Evolutionary conservation across 2,329 filamentous ascomycete genomes (phyloP).

Genomic region (Alternaria atra): DNA sequence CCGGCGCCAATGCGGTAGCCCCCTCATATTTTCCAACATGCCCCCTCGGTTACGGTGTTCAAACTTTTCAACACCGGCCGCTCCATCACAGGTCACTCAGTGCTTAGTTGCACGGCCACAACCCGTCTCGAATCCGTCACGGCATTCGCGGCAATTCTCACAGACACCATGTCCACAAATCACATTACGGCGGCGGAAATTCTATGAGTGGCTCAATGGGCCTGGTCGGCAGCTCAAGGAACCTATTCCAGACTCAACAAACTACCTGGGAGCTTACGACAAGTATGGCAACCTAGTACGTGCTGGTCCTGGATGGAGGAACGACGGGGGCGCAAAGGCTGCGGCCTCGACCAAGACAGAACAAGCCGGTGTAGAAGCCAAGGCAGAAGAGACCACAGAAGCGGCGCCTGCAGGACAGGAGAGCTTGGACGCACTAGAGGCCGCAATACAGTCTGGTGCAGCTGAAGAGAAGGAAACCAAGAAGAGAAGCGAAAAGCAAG

Average conservation of each 20-base stretch:
- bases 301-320: conserved; percentile 34
- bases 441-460: conserved; percentile 30
- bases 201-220: conserved; percentile 68
- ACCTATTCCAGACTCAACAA: conserved; percentile 61
- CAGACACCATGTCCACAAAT: conserved; percentile 49
- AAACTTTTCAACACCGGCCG: conserved; percentile 33
- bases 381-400: conserved; percentile 27
- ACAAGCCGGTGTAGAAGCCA: conserved; percentile 11
- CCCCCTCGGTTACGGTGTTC: conserved; percentile 47
- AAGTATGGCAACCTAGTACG: conserved; percentile 59
- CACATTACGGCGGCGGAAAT: conserved; percentile 63
- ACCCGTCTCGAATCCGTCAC: conserved; percentile 32
- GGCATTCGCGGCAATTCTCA: conserved; percentile 46
- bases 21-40: conserved; percentile 33
- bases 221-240: conserved; percentile 60
- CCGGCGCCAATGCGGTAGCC: conserved; percentile 43
- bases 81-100: conserved; percentile 24
- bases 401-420: conserved; percentile 42
- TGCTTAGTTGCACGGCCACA: conserved; percentile 35
- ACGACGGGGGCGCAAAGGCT: conserved; percentile 26
- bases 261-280: conserved; percentile 65
- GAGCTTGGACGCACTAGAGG: conserved; percentile 39
- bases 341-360: conserved; percentile 19
- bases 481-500: conserved; percentile 19
- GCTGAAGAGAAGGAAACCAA: conserved; percentile 29